Conservation (phyloP, 805 yeast genomes). For the Cyberlindnera amylophila region DNA sequence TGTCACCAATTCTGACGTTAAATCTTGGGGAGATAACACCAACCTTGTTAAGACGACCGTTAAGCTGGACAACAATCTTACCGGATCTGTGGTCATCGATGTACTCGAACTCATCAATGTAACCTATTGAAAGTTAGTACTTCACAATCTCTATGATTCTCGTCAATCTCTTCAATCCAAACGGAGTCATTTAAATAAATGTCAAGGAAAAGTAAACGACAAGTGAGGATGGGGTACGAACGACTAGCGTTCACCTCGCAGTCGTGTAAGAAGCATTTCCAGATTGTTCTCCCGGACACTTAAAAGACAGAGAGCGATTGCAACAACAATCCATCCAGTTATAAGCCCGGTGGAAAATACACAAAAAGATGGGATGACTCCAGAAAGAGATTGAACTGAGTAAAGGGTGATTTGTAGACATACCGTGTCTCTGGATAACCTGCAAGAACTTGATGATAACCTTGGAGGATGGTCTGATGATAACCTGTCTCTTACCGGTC, state of each 20-base stretch:
- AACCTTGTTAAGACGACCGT: conserved; percentile 98
- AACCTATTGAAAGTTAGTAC: conserved; percentile 27
- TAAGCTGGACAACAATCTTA: conserved; percentile 91
- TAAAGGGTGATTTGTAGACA: conserved; percentile 41
- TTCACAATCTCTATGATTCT: neutral
- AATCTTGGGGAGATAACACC: conserved; percentile 99
- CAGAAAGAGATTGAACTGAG: neutral
- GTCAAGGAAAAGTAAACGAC: conserved; percentile 36
- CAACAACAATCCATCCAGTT: conserved; percentile 94
- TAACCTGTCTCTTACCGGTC: conserved; percentile 98
- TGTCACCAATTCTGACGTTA: conserved; percentile 91
- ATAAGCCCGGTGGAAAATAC: conserved; percentile 74
- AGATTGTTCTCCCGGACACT: conserved; percentile 79
- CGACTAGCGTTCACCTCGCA: neutral
- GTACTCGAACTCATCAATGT: conserved; percentile 97
- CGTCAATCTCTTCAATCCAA: no score
- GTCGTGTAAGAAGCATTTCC: conserved; percentile 36
- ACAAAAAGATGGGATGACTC: neutral
- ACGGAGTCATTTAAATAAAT: conserved; percentile 11
- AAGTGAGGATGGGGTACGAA: conserved; percentile 10
- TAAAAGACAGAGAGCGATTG: conserved; percentile 97
- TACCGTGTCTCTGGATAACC: conserved; percentile 97
- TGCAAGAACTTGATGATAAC: conserved; percentile 93
- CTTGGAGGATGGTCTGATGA: conserved; percentile 97
- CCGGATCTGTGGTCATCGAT: conserved; percentile 99